These are phyloP conservation scores for Trametes sp. DNA, from an alignment of 1,284 basidiomycete species.

Conservation along the genomic window DNA sequence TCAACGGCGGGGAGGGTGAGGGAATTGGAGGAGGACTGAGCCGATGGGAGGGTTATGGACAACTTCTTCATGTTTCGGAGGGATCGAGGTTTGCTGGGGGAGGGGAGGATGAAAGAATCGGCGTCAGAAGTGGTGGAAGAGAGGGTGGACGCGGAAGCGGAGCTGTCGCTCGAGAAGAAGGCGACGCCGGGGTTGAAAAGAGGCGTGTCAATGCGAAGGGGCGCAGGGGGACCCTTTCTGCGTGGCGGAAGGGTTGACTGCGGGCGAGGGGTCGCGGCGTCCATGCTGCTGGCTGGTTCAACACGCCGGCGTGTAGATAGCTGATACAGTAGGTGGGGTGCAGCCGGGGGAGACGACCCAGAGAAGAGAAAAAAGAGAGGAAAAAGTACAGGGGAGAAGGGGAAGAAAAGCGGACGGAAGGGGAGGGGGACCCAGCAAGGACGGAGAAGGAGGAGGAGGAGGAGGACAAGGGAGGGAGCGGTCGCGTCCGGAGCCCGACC, in stretches of 20 bases:
- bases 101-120: slow-evolving; percentile 54
- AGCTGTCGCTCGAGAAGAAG: slow-evolving; percentile 55
- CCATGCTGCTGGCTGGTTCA: slow-evolving; percentile 48
- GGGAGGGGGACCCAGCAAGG: slow-evolving; percentile 31
- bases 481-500: slow-evolving; percentile 7
- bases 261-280: slow-evolving; percentile 45
- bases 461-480: slow-evolving; percentile 21
- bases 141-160: slow-evolving; percentile 53
- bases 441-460: slow-evolving; percentile 29
- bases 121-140: slow-evolving; percentile 62
- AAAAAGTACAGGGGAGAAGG: slow-evolving; percentile 41
- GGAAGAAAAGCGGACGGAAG: slow-evolving; percentile 33
- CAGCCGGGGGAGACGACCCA: slow-evolving; percentile 18
- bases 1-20: slow-evolving; percentile 46
- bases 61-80: slow-evolving; percentile 79
- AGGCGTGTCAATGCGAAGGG: slow-evolving; percentile 67
- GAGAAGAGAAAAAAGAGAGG: slow-evolving; percentile 35
- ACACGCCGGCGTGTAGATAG: slow-evolving; percentile 58
- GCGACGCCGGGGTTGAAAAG: slow-evolving; percentile 54
- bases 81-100: slow-evolving; percentile 50
- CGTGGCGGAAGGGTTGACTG: slow-evolving; percentile 47
- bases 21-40: slow-evolving; percentile 63
- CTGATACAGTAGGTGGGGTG: slow-evolving; percentile 25
- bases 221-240: slow-evolving; percentile 63
- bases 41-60: slow-evolving; percentile 70